Conservation (phyloP, 345 rosid genomes). For the Bruguiera parviflora region DNA sequence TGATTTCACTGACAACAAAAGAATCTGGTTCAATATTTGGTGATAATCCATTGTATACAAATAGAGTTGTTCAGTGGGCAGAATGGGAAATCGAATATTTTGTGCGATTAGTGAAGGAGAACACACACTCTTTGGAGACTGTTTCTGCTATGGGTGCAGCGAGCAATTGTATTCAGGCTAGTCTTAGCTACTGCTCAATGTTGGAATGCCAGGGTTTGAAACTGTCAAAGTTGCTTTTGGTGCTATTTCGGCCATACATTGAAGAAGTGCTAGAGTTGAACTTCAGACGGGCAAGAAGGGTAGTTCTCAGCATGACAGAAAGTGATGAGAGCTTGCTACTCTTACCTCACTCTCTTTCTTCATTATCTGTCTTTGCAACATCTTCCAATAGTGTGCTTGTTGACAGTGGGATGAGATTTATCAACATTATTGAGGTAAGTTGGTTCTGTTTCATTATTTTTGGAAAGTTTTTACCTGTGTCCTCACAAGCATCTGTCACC, state of each 20-base stretch:
- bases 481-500: not conserved
- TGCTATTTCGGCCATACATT: conserved; percentile 74
- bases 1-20: conserved; percentile 56
- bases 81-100: conserved; percentile 89
- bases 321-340: conserved; percentile 49
- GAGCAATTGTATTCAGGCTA: conserved; percentile 65
- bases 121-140: conserved; percentile 76
- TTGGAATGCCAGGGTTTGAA: conserved; percentile 82
- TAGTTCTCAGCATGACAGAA: conserved; percentile 53
- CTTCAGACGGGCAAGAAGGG: conserved; percentile 75
- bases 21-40: conserved; percentile 78
- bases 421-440: conserved; percentile 78
- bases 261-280: conserved; percentile 93
- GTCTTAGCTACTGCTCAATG: conserved; percentile 69
- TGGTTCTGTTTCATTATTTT: conserved; percentile 7
- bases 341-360: conserved; percentile 48
- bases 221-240: conserved; percentile 80
- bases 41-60: conserved; percentile 76
- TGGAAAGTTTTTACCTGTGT: not conserved
- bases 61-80: conserved; percentile 90
- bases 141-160: conserved; percentile 76
- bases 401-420: conserved; percentile 73
- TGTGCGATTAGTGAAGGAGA: conserved; percentile 76
- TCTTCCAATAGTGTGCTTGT: conserved; percentile 58
- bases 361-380: conserved; percentile 57